Evolutionary conservation across 768 basidiomycete genomes (phyloP).

Genomic region (Mycena venus): DNA sequence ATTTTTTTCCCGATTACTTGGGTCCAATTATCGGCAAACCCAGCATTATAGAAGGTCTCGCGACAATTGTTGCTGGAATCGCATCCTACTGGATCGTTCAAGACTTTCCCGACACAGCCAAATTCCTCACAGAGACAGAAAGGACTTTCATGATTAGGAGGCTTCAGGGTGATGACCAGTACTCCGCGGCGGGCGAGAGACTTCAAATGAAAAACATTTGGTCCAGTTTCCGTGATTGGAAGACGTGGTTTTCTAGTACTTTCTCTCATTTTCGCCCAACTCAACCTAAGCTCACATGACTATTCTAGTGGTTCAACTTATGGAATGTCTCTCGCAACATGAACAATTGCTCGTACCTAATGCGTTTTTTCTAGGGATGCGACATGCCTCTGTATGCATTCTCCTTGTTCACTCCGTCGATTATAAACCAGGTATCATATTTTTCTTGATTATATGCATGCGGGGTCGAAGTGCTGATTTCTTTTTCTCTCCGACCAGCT

Average conservation of each 20-base stretch:
- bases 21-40: constrained; percentile 35
- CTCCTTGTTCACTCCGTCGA: constrained; percentile 65
- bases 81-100: constrained; percentile 81
- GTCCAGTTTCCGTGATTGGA: constrained; percentile 77
- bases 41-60: constrained; percentile 81
- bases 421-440: constrained; percentile 65
- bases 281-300: background rate
- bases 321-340: background rate
- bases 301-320: constrained; percentile 15
- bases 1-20: constrained; percentile 35
- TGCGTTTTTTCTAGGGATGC: constrained; percentile 65
- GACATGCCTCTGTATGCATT: constrained; percentile 70
- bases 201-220: constrained; percentile 69
- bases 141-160: constrained; percentile 73
- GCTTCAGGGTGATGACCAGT: constrained; percentile 73
- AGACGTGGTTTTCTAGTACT: constrained; percentile 78
- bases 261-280: background rate
- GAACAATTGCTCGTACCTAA: constrained; percentile 68
- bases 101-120: constrained; percentile 84
- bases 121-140: constrained; percentile 76
- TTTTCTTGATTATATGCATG: background rate
- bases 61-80: constrained; percentile 71
- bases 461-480: background rate
- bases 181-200: constrained; percentile 73
- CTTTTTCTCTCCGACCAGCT: constrained; percentile 42